phyloP scores from a whole-genome alignment of 192 early-diverging fungal species.

The Coemansia sp. region DNA sequence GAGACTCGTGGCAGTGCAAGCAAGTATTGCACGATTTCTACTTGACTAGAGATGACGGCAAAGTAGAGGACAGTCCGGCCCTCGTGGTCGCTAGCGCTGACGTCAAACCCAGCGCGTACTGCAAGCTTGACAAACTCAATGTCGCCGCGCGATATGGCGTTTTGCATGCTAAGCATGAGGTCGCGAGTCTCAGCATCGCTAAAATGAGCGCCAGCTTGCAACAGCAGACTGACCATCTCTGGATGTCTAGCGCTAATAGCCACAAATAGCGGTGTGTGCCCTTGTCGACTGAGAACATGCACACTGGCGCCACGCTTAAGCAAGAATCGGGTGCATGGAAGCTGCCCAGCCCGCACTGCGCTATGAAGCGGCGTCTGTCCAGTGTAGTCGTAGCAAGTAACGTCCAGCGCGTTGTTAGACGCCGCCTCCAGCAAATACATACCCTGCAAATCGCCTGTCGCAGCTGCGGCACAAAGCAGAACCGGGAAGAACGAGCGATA shows the following conservation, averaged over 20 bases:
- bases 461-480: conserved; percentile 81
- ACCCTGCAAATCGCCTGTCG: conserved; percentile 82
- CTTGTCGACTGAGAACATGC: conserved; percentile 83
- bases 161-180: conserved; percentile 58
- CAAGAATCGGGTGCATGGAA: conserved; percentile 73
- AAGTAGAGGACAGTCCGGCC: conserved; percentile 51
- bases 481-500: conserved; percentile 82
- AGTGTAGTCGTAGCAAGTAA: conserved; percentile 81
- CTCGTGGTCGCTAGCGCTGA: conserved; percentile 40
- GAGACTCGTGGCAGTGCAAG: conserved; percentile 29
- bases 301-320: conserved; percentile 85
- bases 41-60: conserved; percentile 50
- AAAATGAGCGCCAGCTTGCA: conserved; percentile 87
- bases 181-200: conserved; percentile 78
- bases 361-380: conserved; percentile 85
- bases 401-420: conserved; percentile 58
- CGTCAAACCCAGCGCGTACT: conserved; percentile 46
- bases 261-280: conserved; percentile 89
- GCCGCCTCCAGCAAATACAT: conserved; percentile 65
- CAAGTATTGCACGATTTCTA: conserved; percentile 52
- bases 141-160: conserved; percentile 49
- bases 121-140: conserved; percentile 55
- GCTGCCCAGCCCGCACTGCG: conserved; percentile 76
- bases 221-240: conserved; percentile 68
- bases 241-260: conserved; percentile 66